These are phyloP conservation scores for Dillenia suffruticosa DNA, from an alignment of 164 flowering plant species.

Conservation along the genomic window DNA sequence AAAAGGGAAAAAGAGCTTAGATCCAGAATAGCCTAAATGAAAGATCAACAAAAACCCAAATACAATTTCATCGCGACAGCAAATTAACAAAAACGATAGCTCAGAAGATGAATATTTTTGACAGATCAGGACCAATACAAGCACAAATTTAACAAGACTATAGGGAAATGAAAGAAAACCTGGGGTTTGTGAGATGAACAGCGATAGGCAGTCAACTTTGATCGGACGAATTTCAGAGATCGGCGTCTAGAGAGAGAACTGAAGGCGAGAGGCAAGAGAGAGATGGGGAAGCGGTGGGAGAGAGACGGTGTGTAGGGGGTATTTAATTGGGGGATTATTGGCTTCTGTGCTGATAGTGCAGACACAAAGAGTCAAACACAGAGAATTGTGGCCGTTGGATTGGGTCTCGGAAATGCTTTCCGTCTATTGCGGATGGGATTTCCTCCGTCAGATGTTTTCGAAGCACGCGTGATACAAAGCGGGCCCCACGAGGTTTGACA, in stretches of 20 bases:
- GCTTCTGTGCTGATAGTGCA: slow-evolving; percentile 11
- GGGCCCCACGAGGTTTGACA: slow-evolving; percentile 20
- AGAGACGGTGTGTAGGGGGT: neutral
- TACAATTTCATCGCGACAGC: neutral
- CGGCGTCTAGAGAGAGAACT: neutral
- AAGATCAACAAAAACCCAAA: neutral
- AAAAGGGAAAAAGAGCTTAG: neutral
- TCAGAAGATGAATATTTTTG: neutral
- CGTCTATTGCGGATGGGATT: slow-evolving; percentile 28
- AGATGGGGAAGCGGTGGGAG: neutral
- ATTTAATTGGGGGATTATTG: slow-evolving; percentile 4
- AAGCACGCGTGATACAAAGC: slow-evolving; percentile 38
- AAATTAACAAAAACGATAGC: neutral
- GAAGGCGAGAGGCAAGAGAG: neutral
- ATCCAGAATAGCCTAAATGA: neutral
- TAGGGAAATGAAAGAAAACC: neutral
- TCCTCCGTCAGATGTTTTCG: slow-evolving; percentile 29
- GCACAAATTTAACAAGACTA: neutral
- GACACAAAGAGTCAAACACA: slow-evolving; percentile 37
- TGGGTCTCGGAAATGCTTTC: slow-evolving; percentile 21
- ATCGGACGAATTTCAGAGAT: neutral
- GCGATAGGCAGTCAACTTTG: neutral
- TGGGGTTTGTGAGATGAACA: slow-evolving; percentile 2
- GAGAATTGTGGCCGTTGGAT: slow-evolving; percentile 38
- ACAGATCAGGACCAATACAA: neutral